phyloP scores from a whole-genome alignment of 306 rosid genomes.

The Hippophae gyantsensis region DNA sequence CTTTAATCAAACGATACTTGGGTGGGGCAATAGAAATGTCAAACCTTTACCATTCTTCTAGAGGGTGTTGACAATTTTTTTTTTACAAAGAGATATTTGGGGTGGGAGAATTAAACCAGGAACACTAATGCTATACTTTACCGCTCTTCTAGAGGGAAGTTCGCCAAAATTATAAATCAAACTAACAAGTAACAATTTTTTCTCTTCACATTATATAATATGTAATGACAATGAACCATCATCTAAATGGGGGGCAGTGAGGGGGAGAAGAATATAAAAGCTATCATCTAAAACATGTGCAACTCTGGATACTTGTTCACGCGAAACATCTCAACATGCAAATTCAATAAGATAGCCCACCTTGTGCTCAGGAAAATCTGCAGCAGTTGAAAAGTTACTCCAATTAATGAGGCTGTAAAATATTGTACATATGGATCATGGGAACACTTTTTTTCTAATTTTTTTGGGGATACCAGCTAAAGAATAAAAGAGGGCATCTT shows the following conservation, averaged over 20 bases:
- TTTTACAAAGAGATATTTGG: too few species aligned
- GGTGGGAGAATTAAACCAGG: too few species aligned
- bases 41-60: too few species aligned
- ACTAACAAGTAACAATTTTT: not conserved
- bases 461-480: too few species aligned
- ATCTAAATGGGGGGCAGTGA: not conserved
- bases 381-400: slow-evolving; percentile 16
- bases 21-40: too few species aligned
- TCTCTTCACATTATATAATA: not conserved
- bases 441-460: too few species aligned
- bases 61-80: too few species aligned
- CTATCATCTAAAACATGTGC: not conserved
- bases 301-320: slow-evolving; percentile 93
- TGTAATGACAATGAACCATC: not conserved
- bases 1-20: too few species aligned
- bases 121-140: not conserved
- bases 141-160: not conserved
- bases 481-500: too few species aligned
- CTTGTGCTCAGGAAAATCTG: slow-evolving; percentile 98
- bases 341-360: slow-evolving; percentile 94
- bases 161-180: not conserved
- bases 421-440: not conserved
- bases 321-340: slow-evolving; percentile 99
- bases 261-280: too few species aligned
- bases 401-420: slow-evolving; percentile 3